These are phyloP conservation scores for Toxoplasma gondii DNA, from an alignment of 169 alveolate genomes.

Conservation along the genomic window DNA sequence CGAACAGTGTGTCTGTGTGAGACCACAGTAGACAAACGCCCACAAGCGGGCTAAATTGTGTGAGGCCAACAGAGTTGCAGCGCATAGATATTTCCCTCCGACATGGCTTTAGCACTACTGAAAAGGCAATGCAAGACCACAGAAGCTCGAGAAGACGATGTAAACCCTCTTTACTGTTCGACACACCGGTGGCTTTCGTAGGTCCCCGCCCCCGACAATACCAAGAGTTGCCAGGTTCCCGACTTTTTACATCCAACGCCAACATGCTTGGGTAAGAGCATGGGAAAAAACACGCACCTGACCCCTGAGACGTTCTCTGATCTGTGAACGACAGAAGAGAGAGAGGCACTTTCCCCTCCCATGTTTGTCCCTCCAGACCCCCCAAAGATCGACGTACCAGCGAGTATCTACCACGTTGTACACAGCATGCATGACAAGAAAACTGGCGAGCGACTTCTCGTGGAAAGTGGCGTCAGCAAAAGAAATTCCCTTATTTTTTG, in stretches of 20 bases:
- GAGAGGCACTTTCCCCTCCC: neutral
- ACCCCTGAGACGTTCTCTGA: no score
- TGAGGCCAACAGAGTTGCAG: neutral
- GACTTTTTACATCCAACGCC: no score
- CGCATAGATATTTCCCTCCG: neutral
- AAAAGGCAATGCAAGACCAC: neutral
- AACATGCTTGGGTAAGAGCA: no score
- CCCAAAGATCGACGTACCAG: neutral
- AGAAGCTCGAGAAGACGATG: neutral
- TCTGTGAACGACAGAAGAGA: neutral
- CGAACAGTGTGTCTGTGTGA: neutral
- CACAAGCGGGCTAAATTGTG: neutral
- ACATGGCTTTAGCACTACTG: neutral
- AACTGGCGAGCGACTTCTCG: neutral
- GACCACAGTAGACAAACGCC: neutral
- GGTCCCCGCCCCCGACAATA: neutral
- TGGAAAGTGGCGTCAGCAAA: neutral
- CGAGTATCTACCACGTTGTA: neutral
- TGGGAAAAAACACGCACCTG: no score
- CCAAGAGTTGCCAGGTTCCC: neutral
- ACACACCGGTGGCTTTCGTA: neutral
- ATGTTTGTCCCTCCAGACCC: neutral
- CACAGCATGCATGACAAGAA: neutral
- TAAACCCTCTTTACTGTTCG: neutral
- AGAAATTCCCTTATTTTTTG: constrained; percentile 46